phyloP scores from a whole-genome alignment of 176 grass and related monocot species.

The Oryza punctata region DNA sequence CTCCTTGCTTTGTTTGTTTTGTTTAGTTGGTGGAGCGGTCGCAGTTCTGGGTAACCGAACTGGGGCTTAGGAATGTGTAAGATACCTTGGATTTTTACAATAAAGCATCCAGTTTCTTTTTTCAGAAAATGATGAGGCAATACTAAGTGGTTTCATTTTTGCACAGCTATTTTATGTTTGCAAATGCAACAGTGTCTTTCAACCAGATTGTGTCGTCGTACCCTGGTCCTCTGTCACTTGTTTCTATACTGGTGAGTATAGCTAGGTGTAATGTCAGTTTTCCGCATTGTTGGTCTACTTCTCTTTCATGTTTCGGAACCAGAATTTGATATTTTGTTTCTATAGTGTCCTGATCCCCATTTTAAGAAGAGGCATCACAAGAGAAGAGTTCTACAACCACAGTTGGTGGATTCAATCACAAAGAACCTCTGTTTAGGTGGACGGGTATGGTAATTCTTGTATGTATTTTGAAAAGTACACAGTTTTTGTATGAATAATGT shows the following conservation, averaged over 20 bases:
- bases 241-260: conserved; percentile 79
- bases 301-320: conserved; percentile 10
- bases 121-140: not conserved
- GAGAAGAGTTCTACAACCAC: conserved; percentile 80
- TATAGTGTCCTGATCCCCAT: conserved; percentile 89
- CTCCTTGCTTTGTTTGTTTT: conserved; percentile 20
- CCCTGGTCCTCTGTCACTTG: conserved; percentile 73
- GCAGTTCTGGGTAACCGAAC: conserved; percentile 77
- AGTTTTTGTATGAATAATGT: conserved; percentile 2
- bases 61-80: conserved; percentile 78
- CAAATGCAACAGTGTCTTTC: conserved; percentile 86
- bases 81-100: conserved; percentile 16
- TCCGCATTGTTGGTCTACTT: not conserved
- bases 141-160: conserved; percentile 29
- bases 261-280: not conserved
- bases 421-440: conserved; percentile 75
- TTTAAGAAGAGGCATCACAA: conserved; percentile 98
- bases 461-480: not conserved
- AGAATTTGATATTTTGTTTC: conserved; percentile 10
- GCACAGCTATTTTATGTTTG: conserved; percentile 84
- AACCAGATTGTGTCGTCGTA: conserved; percentile 64
- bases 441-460: conserved; percentile 49
- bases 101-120: not conserved
- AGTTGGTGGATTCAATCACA: conserved; percentile 74
- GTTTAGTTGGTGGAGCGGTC: conserved; percentile 75